Evolutionary conservation across 306 rosid species (phyloP).

Genomic region (Malus fusca): DNA sequence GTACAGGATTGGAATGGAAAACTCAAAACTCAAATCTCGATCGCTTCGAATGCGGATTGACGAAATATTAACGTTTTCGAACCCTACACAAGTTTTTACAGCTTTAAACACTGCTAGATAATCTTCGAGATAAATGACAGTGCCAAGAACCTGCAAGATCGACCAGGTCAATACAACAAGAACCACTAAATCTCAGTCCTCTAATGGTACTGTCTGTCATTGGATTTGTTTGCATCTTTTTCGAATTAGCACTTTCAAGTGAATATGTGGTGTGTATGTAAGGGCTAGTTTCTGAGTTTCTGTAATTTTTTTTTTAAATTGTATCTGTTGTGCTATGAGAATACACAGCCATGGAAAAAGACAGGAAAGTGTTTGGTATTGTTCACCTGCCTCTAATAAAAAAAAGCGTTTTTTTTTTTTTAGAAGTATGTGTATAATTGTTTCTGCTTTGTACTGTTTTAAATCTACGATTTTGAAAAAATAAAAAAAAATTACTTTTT

Average conservation of each 20-base stretch:
- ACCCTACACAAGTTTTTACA: neutral
- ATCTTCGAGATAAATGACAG: neutral
- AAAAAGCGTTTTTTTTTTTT: fast-evolving
- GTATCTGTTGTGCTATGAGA: too few species aligned
- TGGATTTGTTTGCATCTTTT: neutral
- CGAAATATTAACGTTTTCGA: too few species aligned
- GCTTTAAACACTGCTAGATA: neutral
- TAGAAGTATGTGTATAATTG: too few species aligned
- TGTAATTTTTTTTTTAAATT: too few species aligned
- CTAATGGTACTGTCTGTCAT: neutral
- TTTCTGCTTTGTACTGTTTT: too few species aligned
- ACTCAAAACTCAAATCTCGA: neutral
- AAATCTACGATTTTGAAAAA: too few species aligned
- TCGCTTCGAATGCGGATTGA: neutral
- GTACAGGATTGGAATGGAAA: neutral
- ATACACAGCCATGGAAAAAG: too few species aligned
- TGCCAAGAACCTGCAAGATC: neutral
- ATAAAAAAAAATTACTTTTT: too few species aligned
- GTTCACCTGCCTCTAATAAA: too few species aligned
- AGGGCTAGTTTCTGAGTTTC: too few species aligned
- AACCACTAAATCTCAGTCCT: neutral
- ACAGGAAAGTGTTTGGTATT: too few species aligned
- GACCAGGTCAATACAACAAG: neutral
- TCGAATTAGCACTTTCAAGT: neutral
- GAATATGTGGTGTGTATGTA: neutral